Conservation (phyloP, 257 asterid genomes). For the Catharanthus roseus region DNA sequence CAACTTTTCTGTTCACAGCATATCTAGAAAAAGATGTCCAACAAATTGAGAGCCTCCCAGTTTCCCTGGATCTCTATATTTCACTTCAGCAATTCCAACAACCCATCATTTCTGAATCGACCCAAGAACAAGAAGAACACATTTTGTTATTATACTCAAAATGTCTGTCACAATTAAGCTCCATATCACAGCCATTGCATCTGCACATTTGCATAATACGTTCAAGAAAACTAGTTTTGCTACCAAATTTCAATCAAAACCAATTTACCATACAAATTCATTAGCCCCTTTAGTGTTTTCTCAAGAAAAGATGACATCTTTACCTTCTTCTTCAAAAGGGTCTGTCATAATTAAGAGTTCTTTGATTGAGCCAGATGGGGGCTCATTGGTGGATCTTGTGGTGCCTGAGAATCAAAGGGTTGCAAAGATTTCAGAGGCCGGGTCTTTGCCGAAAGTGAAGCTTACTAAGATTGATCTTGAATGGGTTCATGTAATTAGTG, state of each 20-base stretch:
- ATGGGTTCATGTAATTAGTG: conserved; percentile 89
- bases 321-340: conserved; percentile 22
- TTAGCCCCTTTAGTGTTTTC: conserved; percentile 37
- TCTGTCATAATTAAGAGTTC: conserved; percentile 43
- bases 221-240: conserved; percentile 25
- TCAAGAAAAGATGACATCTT: conserved; percentile 38
- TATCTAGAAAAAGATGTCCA: conserved; percentile 14
- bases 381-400: conserved; percentile 65
- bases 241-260: conserved; percentile 33
- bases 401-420: conserved; percentile 52
- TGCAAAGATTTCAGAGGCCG: conserved; percentile 41
- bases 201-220: conserved; percentile 14
- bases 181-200: conserved; percentile 26
- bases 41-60: conserved; percentile 3
- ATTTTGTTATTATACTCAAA: conserved; percentile 1
- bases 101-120: not conserved
- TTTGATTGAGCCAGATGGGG: conserved; percentile 82
- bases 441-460: conserved; percentile 47
- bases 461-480: conserved; percentile 67
- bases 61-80: conserved; percentile 15
- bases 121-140: not conserved
- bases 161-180: conserved; percentile 57
- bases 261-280: conserved; percentile 41
- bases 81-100: conserved; percentile 4
- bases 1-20: conserved; percentile 14